Conservation (phyloP, 768 basidiomycete genomes). For the Pleurotus salmoneostramineus region DNA sequence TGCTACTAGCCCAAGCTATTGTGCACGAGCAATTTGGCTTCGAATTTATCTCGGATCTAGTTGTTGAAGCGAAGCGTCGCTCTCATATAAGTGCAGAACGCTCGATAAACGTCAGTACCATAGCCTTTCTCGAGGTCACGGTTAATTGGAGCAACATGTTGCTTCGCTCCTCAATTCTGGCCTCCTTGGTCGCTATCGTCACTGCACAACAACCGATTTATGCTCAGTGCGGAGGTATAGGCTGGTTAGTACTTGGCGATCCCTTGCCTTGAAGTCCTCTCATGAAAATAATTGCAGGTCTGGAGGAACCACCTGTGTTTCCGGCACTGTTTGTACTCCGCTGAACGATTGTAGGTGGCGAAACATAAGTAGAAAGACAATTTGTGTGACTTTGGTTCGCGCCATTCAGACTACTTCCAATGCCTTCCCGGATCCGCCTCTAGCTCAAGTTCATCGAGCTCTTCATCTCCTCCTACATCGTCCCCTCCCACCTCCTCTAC, state of each 20-base stretch:
- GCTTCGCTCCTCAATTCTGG: conserved; percentile 17
- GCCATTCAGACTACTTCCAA: conserved; percentile 40
- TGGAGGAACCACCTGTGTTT: conserved; percentile 44
- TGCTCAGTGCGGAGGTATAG: conserved; percentile 47
- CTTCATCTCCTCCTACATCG: conserved; percentile 17
- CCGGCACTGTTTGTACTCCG: conserved; percentile 38
- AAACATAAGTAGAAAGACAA: not conserved
- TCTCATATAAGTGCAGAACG: not conserved
- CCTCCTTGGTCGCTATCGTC: conserved; percentile 16
- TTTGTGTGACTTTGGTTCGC: no score
- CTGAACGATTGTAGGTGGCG: conserved; percentile 37
- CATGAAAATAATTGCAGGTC: conserved; percentile 27
- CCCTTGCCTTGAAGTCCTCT: not conserved
- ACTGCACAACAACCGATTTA: conserved; percentile 37
- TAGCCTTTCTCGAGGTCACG: not conserved
- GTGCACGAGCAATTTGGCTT: not conserved
- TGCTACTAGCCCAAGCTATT: not conserved
- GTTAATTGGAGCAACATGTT: conserved; percentile 6
- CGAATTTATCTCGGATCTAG: conserved; percentile 6
- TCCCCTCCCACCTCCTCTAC: conserved; percentile 19
- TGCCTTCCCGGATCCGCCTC: conserved; percentile 34
- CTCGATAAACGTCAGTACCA: not conserved
- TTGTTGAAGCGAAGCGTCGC: not conserved
- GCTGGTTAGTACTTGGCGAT: conserved; percentile 31
- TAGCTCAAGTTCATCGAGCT: conserved; percentile 15